Evolutionary conservation across 257 asterid genomes (phyloP).

Genomic region (Scutellaria galericulata): DNA sequence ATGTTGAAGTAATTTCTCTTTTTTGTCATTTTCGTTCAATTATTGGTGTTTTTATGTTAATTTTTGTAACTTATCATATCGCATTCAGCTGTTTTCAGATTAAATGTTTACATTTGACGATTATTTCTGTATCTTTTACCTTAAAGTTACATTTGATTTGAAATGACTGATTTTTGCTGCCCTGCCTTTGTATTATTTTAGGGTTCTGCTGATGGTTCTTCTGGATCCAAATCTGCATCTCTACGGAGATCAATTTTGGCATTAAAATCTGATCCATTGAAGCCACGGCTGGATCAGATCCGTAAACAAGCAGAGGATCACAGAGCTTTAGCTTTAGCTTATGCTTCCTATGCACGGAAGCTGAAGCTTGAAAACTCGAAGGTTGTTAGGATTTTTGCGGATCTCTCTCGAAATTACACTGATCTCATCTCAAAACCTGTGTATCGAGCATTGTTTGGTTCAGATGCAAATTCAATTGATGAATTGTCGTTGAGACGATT

Average conservation of each 20-base stretch:
- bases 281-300: slow-evolving; percentile 76
- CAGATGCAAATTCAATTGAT: slow-evolving; percentile 55
- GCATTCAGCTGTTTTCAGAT: slow-evolving; percentile 16
- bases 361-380: slow-evolving; percentile 77
- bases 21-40: slow-evolving; percentile 27
- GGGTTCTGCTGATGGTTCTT: slow-evolving; percentile 47
- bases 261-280: slow-evolving; percentile 69
- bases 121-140: not conserved
- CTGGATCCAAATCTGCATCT: slow-evolving; percentile 41
- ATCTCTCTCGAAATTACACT: slow-evolving; percentile 60
- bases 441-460: slow-evolving; percentile 51
- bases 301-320: slow-evolving; percentile 82
- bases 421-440: slow-evolving; percentile 65
- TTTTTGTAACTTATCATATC: slow-evolving; percentile 25
- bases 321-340: slow-evolving; percentile 58
- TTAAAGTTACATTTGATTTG: slow-evolving; percentile 16
- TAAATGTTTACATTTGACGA: slow-evolving; percentile 19
- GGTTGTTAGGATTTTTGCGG: slow-evolving; percentile 70
- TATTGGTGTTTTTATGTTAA: slow-evolving; percentile 27
- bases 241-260: slow-evolving; percentile 63
- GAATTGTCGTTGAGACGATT: slow-evolving; percentile 61
- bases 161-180: slow-evolving; percentile 24
- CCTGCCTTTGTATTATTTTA: slow-evolving; percentile 33
- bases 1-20: slow-evolving; percentile 24
- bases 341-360: slow-evolving; percentile 78